These are phyloP conservation scores for Phaffomyces thermotolerans DNA, from an alignment of 805 yeast species.

Conservation along the genomic window DNA sequence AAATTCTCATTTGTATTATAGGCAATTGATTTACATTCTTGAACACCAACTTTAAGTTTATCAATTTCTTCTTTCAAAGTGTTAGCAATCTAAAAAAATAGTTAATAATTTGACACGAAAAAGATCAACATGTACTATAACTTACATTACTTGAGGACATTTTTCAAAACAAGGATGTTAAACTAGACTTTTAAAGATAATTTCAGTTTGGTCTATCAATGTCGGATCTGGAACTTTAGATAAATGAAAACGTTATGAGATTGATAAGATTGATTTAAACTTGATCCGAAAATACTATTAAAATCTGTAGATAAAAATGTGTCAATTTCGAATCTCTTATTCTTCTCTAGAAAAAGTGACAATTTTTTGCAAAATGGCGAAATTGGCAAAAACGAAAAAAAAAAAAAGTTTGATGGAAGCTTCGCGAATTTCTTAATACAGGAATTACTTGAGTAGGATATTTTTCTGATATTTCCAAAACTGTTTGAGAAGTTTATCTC, in stretches of 20 bases:
- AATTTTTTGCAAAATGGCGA: not conserved
- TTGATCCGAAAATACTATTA: too few species aligned
- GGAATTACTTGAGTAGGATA: not conserved
- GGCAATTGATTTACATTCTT: slow-evolving; percentile 16
- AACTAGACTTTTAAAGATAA: not conserved
- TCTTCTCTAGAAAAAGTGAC: not conserved
- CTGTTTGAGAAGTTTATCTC: too few species aligned
- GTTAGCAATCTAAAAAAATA: not conserved
- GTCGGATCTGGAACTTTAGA: too few species aligned
- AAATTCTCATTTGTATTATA: slow-evolving; percentile 16
- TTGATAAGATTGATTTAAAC: too few species aligned
- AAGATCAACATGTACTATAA: not conserved
- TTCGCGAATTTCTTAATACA: too few species aligned
- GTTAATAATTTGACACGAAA: not conserved
- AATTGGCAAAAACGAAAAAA: not conserved
- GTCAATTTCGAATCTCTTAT: too few species aligned
- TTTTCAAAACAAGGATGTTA: not conserved
- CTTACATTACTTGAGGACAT: slow-evolving; percentile 6
- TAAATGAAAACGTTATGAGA: too few species aligned
- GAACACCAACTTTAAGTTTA: slow-evolving; percentile 16
- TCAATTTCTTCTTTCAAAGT: slow-evolving; percentile 19
- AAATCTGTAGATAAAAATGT: too few species aligned
- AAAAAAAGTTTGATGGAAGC: not conserved
- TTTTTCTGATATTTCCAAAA: too few species aligned
- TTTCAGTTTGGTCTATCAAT: not conserved